These are phyloP conservation scores for Juglanconis oblonga DNA, from an alignment of 2,329 filamentous ascomycete genomes.

Conservation along the genomic window DNA sequence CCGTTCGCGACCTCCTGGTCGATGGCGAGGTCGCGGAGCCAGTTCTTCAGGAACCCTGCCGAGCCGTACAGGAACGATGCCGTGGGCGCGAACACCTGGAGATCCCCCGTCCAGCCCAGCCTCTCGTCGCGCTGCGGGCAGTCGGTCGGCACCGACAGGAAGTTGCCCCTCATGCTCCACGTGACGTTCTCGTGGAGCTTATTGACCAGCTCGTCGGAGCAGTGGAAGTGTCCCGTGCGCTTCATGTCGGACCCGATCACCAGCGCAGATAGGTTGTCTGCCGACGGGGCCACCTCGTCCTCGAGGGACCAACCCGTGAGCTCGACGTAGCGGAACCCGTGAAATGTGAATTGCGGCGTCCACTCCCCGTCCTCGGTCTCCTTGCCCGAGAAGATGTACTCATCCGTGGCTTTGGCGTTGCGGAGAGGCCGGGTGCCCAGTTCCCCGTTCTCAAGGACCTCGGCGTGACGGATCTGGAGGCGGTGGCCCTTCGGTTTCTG, in stretches of 20 bases:
- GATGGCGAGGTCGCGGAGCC: conserved; percentile 44
- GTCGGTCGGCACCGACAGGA: conserved; percentile 55
- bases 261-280: conserved; percentile 26
- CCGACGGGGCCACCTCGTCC: conserved; percentile 9
- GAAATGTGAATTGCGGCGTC: conserved; percentile 50
- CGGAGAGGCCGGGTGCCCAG: conserved; percentile 40
- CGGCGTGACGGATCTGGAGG: conserved; percentile 49
- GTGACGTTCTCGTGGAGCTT: conserved; percentile 51
- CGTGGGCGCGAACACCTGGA: conserved; percentile 47
- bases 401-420: conserved; percentile 39
- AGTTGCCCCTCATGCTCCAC: conserved; percentile 60
- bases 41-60: conserved; percentile 46
- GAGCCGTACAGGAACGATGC: conserved; percentile 53
- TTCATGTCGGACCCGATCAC: conserved; percentile 51
- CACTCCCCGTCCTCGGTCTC: conserved; percentile 24
- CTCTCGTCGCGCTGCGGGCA: conserved; percentile 56
- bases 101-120: conserved; percentile 52
- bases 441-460: conserved; percentile 51
- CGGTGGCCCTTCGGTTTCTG: conserved; percentile 34
- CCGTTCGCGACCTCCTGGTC: conserved; percentile 31
- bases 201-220: conserved; percentile 50
- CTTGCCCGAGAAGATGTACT: conserved; percentile 28
- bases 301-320: conserved; percentile 39
- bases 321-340: conserved; percentile 51
- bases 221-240: conserved; percentile 47